Base-by-base conservation (phyloP, 2,329 filamentous ascomycete species). In the Fusarium multiceps region DNA sequence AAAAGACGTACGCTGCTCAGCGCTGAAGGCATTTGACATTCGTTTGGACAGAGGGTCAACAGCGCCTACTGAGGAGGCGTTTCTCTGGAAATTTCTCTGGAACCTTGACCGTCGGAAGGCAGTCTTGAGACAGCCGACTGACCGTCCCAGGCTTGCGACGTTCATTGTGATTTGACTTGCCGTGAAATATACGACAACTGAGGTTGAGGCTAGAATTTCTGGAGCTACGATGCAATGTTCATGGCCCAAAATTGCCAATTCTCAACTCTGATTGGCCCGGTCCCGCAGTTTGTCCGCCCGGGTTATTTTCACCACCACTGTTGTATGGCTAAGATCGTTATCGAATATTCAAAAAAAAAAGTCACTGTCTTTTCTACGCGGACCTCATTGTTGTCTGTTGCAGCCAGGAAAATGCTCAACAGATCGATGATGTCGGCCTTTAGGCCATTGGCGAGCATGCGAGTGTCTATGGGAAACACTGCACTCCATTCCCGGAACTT, bases 121-220 rank as follows among this genome's bases (percentile, higher is more conserved):
- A 30, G 87, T 83, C 81, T 92, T 92, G 78, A 92, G 88, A 81
- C 89, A 90, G 84, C 88, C 88, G 77, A 92, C 80, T 67, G 92
- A 91, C 87, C 91, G 89, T 81, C 87, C 81, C 76, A 86, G 76
- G 64, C 86, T 81, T 71, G 87, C 84, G 72, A 87, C 85, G 85
- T 93, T 93, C 84, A 86, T 88, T 69, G 75, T 81, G 75, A 65
- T 59, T 55, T 65, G 63, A 63, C 42, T 70, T 68, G 56, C 67
- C 49, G 71, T 67, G 67, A 54, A 55, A 72, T 63, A 55, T 55
- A 56, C 66, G 60, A 45, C 40, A 57, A 68, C 41, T 62, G 70
- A 72, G 57, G 69, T 70, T 65, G 55, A 69, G 61, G 58, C 71
- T 72, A 69, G 74, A 75, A 75, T 74, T 75, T 75, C 73, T 64